Base-by-base conservation (phyloP, 2,329 filamentous ascomycete genomes). In the Cordyceps farinosa region DNA sequence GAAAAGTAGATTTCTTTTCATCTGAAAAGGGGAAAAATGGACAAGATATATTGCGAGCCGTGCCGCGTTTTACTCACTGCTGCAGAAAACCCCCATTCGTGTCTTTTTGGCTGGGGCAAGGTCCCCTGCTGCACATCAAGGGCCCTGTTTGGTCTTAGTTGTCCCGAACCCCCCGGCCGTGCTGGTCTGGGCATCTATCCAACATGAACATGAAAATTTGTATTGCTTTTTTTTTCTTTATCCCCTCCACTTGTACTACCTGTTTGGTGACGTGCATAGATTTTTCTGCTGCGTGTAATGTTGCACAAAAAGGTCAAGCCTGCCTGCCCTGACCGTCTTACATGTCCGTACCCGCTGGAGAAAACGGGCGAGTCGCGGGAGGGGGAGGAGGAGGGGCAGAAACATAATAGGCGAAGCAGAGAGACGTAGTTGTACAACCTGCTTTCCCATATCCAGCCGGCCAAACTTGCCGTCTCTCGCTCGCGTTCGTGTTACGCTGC, bases 331-430 rank as follows among this genome's bases (percentile, higher is more conserved):
- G 38, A n/a, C 11, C 4, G 15, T 53, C 29, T 44, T 30, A 29
- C n/a, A 29, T 58, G 55, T n/a, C 34, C 22, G 11, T 38, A 50
- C 15, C 56, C 56, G 45, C 44, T 50, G 45, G 55, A 58, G 53
- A 56, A 45, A 50, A 48, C 8, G 44, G 32, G 44, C 11, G n/a
- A 13, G 40, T 11, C 9, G 34, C 51, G n/a, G 2, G 4, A 40
- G 3, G 7, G n/a, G 2, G 4, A 40, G 3, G 7, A 27, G 3
- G 29, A 32, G 36, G 22, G 52, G 3, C 53, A 2, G 15, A 55
- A 30, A 11, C 9, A 44, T 55, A 13, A 5, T 42, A 53, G 34
- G 7, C n/a, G 15, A 27, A 2, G 34, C 32, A 38, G 34, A 13
- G 15, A 27, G 15, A 27, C 15, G 50, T 27, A 13, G 40, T 27